Evolutionary conservation across 345 rosid genomes (phyloP).

Genomic region (Aegle marmelos): DNA sequence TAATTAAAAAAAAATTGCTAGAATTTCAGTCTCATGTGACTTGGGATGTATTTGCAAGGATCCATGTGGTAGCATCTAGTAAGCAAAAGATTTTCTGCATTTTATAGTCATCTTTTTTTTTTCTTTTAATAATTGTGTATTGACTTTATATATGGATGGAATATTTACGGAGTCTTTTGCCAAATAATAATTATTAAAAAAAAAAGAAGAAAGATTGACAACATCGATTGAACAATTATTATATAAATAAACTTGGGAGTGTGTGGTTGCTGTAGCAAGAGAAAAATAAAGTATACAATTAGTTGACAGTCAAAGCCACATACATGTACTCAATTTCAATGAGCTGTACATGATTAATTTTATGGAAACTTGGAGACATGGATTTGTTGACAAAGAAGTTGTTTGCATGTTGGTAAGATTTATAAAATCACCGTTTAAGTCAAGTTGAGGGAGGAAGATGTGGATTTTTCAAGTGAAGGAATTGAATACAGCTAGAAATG

Average conservation of each 20-base stretch:
- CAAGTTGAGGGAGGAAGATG: neutral
- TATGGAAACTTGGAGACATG: neutral
- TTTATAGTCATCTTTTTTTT: neutral
- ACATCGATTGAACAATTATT: no score
- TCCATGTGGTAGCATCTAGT: neutral
- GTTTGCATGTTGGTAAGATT: neutral
- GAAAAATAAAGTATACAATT: neutral
- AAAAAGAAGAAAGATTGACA: no score
- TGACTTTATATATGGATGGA: neutral
- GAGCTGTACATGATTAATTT: conserved; percentile 5
- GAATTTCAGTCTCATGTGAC: neutral
- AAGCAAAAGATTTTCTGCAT: neutral
- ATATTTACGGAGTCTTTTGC: neutral
- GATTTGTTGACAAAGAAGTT: neutral
- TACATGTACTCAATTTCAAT: neutral
- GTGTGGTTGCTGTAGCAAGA: neutral
- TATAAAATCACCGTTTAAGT: conserved; percentile 11
- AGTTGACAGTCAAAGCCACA: neutral
- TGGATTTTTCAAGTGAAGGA: neutral
- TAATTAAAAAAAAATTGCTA: no score
- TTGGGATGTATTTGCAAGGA: neutral
- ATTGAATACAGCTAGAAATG: conserved; percentile 13
- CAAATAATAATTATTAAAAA: no score
- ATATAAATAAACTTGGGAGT: neutral
- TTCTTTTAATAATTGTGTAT: neutral